Base-by-base conservation (phyloP, 805 yeast genomes). In the Kregervanrija pseudodelftensis region DNA sequence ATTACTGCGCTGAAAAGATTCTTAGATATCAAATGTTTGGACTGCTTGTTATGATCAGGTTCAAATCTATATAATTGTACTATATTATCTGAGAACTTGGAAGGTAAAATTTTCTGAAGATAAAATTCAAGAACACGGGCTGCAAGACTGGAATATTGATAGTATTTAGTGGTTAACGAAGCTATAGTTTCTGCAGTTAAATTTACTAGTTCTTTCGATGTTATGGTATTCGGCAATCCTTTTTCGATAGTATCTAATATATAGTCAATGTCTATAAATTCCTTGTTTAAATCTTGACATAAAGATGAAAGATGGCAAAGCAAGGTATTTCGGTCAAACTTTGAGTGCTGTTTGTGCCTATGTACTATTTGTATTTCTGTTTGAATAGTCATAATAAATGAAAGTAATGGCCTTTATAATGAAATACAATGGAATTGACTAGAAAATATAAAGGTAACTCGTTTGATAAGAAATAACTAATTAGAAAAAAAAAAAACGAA, bases 171-270 rank as follows among this genome's bases (percentile, higher is more conserved):
- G 38, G 96, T 88, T 89, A 90, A 79, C 54, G 87, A 85, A 28
- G 98, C 98, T 42, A 93, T 85, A 13, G 93, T 86, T 66, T 93
- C 99, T 30, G 98, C 95, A 32, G 96, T 90, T 39, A 64, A 49
- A 13, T 55, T 53, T 4, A 58, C 36, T 9, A 66, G 49, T 38
- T 76, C 77, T 17, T 67, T 64, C 22, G 74, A 66, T 41, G 68
- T 68, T 22, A 76, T 69, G 33, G 67, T 69, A 41, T 68, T 70
- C 39, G 77, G 77, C 15, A 77, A 73, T 15, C 80, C 81, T 1
- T 64, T 55, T 34, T 64, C 64, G 13, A 76, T 74, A 52, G 73
- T 69, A 45, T 68, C 72, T 15, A 78, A 66, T 43, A 73, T 66
- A 34, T 69, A 63, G 33, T 68, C 72, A 10, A 77, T 63, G 41